Evolutionary conservation across 1,284 basidiomycete genomes (phyloP), one percentile per base, ranked within the genome.

Genomic region (Quambalaria eucalypti): DNA sequence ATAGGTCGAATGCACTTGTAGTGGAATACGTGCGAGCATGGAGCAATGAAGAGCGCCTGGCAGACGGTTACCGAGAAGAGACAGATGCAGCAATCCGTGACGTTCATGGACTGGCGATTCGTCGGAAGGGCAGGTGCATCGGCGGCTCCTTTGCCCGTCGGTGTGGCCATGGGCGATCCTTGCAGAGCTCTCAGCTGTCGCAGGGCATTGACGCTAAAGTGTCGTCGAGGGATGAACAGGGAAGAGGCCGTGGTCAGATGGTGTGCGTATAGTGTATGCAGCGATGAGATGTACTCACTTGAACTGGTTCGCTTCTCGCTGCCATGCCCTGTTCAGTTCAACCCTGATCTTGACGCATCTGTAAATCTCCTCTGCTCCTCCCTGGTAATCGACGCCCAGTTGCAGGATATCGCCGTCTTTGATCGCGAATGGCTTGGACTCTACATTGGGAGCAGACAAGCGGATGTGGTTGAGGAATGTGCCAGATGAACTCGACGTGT

Each of bases 1-100:
- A 97, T 80, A 0, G 91, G 92, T 0, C 90, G 84, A 64, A 98
- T 93, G 77, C 95, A 98, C 77, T 97, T 97, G 83, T 88, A 97
- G 78, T 96, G 93, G 80, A 95, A 96, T 0, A 92, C 86, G 77
- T 97, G 93, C 5, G 90, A 93, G 68, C 70, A 77, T 0, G 74
- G 74, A 29, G 92, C 91, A 73, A 98, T 93, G 79, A 98, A 98
- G 26, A 98, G 82, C 0, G 91, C 88, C 78, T 98, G 93, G 61
- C 87, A 89, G 66, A 97, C 92, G 0, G 88, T 88, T 4, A 98
- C 91, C 4, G 85, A 81, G 79, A 95, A 97, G 19, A 98, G 81
- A 74, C 72, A 75, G 54, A 75, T 75, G 54, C 73, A 75, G 58
- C 73, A 75, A 48, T 75, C 71, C 3, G 69, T 69, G 26, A 71